Base-by-base conservation (phyloP, 495 filamentous ascomycete genomes). In the Aspergillus sclerotiicarbonarius region DNA sequence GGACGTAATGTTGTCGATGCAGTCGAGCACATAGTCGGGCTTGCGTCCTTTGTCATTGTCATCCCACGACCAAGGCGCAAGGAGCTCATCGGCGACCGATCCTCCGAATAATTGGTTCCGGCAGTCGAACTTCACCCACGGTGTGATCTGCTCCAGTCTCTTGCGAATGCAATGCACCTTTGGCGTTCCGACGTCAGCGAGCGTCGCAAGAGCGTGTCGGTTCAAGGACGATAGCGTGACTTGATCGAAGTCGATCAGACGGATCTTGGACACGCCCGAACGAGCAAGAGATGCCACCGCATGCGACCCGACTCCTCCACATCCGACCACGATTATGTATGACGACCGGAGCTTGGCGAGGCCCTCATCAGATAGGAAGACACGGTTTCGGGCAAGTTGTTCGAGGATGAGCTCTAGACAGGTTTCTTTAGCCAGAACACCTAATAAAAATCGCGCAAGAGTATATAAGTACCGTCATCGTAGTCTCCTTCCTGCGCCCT, bases 211-310 rank as follows among this genome's bases (percentile, higher is more conserved):
- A 4, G 94, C 92, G 69, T 99, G 94, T 47, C 94, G 82, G 71
- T 99, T 99, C 44, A 99, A 76, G 2, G 89, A 93, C 49, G 90
- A 94, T 3, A 99, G 80, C 0, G 91, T 92, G 25, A 97, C 95
- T 79, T 99, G 94, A 73, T 99, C 94, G 67, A 99, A 99, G 70
- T 99, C 94, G 62, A 99, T 87, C 25, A 99, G 82, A 2, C 95
- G 89, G 52, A 99, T 83, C 53, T 85, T 86, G 31, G 87, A 83
- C 18, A 96, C 91, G 19, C 94, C 95, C 0, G 92, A 96, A 21
- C 94, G 88, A 7, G 92, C 85, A 15, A 99, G 82, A 18, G 95
- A 89, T 4, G 91, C 86, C 10, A 87, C 84, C 43, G 90, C 90
- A 76, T 97, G 95, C 1, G 91, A 96, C 55, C 94, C 94, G 8